Percentiles rank a stretch among this genome's conserved stretches.
phyloP scores from a whole-genome alignment of 2,329 filamentous ascomycete genomes.

The Penicillium sp. region DNA sequence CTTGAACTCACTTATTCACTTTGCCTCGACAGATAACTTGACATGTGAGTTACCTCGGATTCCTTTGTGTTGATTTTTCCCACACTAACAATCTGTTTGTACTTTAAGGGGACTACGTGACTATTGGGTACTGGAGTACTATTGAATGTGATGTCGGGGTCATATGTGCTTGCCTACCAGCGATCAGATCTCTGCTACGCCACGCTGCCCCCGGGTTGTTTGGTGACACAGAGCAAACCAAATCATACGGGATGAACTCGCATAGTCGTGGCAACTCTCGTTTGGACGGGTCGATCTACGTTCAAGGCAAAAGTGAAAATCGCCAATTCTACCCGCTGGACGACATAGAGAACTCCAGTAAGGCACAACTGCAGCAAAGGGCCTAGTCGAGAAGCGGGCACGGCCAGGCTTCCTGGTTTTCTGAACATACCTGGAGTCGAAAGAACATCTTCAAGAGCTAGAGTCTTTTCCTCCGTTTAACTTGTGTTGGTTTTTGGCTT shows the following conservation, averaged over 20 bases:
- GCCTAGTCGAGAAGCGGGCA: neutral
- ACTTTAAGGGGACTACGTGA: conserved; percentile 32
- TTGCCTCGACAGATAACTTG: conserved; percentile 45
- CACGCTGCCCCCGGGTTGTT: conserved; percentile 39
- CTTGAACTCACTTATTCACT: conserved; percentile 46
- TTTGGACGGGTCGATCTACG: conserved; percentile 12
- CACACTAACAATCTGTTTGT: neutral
- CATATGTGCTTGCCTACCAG: conserved; percentile 35
- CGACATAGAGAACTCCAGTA: conserved; percentile 23
- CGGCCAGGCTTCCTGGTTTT: neutral
- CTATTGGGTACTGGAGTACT: conserved; percentile 34
- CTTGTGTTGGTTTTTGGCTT: neutral
- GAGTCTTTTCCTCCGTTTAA: neutral
- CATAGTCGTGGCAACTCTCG: conserved; percentile 16
- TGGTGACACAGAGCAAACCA: conserved; percentile 30
- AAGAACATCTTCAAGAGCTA: too few relatives aligned
- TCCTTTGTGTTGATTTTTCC: neutral
- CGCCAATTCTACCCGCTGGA: conserved; percentile 24
- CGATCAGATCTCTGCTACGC: conserved; percentile 42
- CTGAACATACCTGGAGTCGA: too few relatives aligned
- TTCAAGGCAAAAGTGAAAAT: conserved; percentile 18
- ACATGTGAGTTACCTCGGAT: conserved; percentile 31
- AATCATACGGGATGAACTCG: conserved; percentile 17
- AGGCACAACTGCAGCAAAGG: conserved; percentile 15
- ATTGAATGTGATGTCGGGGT: conserved; percentile 34